These are phyloP conservation scores for Naganishia onofrii DNA, from an alignment of 768 basidiomycete genomes.

Conservation along the genomic window DNA sequence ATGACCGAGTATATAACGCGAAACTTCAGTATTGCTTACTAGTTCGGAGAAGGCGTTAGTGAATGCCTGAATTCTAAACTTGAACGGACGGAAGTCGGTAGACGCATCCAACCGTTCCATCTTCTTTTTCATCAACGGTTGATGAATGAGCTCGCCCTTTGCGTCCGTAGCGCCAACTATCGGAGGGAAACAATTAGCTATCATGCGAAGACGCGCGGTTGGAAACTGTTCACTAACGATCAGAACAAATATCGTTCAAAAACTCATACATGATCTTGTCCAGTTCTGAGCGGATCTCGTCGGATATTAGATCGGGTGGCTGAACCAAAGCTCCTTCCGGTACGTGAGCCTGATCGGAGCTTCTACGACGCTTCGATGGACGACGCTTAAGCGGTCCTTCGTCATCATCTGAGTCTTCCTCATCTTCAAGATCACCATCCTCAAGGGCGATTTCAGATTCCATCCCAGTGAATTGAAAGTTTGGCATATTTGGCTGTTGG, in stretches of 20 bases:
- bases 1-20: conserved; percentile 19
- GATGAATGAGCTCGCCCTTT: conserved; percentile 96
- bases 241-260: conserved; percentile 80
- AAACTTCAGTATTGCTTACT: conserved; percentile 53
- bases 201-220: not conserved
- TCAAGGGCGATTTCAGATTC: conserved; percentile 37
- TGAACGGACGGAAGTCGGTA: conserved; percentile 95
- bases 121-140: conserved; percentile 94
- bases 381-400: conserved; percentile 31
- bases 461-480: conserved; percentile 37
- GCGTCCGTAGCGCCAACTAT: conserved; percentile 86
- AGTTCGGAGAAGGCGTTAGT: conserved; percentile 93
- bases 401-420: conserved; percentile 41
- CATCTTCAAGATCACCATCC: conserved; percentile 43
- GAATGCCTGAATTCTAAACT: conserved; percentile 97
- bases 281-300: conserved; percentile 74
- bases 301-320: conserved; percentile 41
- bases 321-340: conserved; percentile 30
- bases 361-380: conserved; percentile 40
- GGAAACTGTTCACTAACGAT: conserved; percentile 60
- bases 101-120: conserved; percentile 97
- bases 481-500: conserved; percentile 30
- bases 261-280: conserved; percentile 90
- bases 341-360: conserved; percentile 38
- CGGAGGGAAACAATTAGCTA: conserved; percentile 23